Percentiles rank a stretch among this genome's conserved stretches.
These are phyloP conservation scores for Primulina huaijiensis DNA, from an alignment of 257 asterid species.

Conservation along the genomic window DNA sequence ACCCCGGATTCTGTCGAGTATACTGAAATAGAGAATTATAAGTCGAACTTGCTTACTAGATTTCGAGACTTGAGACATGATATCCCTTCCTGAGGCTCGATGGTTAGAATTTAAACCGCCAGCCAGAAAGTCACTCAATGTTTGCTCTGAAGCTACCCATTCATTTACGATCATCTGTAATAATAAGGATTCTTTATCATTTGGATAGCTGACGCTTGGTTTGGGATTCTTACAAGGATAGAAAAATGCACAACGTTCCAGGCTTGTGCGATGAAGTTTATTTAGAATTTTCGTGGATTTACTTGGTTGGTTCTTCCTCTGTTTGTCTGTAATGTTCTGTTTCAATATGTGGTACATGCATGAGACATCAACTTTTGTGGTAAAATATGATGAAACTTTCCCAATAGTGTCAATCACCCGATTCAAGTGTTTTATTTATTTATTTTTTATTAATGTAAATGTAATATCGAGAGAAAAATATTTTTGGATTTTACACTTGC, in stretches of 20 bases:
- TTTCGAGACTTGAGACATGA: slow-evolving; percentile 39
- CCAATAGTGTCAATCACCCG: no score
- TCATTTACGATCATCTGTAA: neutral
- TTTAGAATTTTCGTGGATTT: neutral
- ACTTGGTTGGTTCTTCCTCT: no score
- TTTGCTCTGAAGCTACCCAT: neutral
- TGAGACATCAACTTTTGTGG: no score
- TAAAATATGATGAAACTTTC: no score
- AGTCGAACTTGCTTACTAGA: slow-evolving; percentile 48
- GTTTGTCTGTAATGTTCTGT: no score
- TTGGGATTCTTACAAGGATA: neutral
- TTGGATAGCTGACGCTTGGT: no score
- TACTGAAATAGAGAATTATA: slow-evolving; percentile 54
- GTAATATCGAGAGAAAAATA: no score
- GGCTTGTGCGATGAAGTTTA: neutral
- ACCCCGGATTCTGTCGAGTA: slow-evolving; percentile 49
- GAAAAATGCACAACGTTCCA: neutral
- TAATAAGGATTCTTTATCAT: neutral
- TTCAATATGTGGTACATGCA: no score
- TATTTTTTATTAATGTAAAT: no score
- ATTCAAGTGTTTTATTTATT: no score
- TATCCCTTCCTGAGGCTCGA: slow-evolving; percentile 22
- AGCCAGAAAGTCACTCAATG: slow-evolving; percentile 1
- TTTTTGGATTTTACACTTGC: no score
- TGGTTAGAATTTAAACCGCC: slow-evolving; percentile 13